Base-by-base conservation (phyloP, 129 eudicot species). In the Pseudognaphalium luteoalbum region DNA sequence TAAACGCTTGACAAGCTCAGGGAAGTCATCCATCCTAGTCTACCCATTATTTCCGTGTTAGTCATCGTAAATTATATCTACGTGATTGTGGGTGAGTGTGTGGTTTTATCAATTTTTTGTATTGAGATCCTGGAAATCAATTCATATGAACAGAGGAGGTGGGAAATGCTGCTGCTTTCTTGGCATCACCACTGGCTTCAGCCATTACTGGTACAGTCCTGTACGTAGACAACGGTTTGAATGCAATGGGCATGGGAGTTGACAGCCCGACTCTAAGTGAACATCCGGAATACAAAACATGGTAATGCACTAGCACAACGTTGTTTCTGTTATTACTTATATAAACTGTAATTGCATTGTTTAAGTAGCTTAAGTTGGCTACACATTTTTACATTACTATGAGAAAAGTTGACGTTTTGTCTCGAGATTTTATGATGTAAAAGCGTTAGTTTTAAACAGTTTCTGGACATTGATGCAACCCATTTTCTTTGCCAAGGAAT, bases 101-200 rank as follows among this genome's bases (percentile, higher is more conserved):
- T 60, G 66, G 5, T 28, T 61, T 11, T 8, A 15, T 61, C 15
- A 25, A 47, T 47, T 3, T 22, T 59, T 21, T 59, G 65, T 14
- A 22, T 59, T 22, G 6, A 25, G 33, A 61, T 61, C 17, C 66
- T 61, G 66, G 25, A 32, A 30, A 64, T 14, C 44, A 33, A 65
- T 65, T 9, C 33, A 65, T 65, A 6, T 32, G 33, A 65, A 32
- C 70, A 65, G 70, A 32, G 47, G 70, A 64, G 47, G 21, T 65
- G 11, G 70, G 70, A 65, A 65, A 65, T 65, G 70, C 70, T 65
- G 70, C 70, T 33, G 70, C 70, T 65, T 65, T 65, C 41, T 47
- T 65, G 70, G 70, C 44, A 29, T 65, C 70, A 65, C 70, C 70
- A 32, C 70, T 65, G 21, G 47, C 70, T 65, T 65, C 70, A 65